Conservation (phyloP, 495 filamentous ascomycete species). For the Beverwykella pulmonaria region DNA sequence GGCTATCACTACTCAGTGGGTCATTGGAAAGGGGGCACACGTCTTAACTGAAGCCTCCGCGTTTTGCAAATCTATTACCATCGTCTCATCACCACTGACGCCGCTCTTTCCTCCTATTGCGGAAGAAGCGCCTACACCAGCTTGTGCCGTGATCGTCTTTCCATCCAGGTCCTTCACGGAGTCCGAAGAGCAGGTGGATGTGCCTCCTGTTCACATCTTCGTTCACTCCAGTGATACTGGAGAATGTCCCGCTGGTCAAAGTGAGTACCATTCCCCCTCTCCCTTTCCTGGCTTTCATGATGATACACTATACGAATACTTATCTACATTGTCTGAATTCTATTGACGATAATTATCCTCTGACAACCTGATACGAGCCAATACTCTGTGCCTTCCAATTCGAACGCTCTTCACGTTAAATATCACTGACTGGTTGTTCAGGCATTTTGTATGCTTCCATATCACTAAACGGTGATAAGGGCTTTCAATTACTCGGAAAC, state of each 20-base stretch:
- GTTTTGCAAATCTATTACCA: constrained; percentile 54
- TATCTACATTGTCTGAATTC: constrained; percentile 99
- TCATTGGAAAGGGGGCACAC: constrained; percentile 53
- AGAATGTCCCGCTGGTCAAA: constrained; percentile 82
- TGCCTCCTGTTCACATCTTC: constrained; percentile 69
- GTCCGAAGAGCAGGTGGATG: constrained; percentile 22
- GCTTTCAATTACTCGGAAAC: constrained; percentile 19
- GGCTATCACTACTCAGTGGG: constrained; percentile 56
- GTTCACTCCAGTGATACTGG: constrained; percentile 84
- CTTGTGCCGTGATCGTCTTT: constrained; percentile 74
- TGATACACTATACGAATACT: constrained; percentile 77
- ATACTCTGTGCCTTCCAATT: constrained; percentile 1
- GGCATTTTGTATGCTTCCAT: constrained; percentile 36
- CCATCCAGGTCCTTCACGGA: constrained; percentile 54
- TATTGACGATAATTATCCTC: constrained; percentile 80
- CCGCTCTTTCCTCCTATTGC: constrained; percentile 68
- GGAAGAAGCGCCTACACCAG: constrained; percentile 74
- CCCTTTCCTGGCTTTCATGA: constrained; percentile 57
- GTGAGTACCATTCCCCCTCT: constrained; percentile 63
- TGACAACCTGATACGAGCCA: constrained; percentile 80
- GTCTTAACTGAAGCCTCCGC: constrained; percentile 16
- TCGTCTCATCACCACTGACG: constrained; percentile 69
- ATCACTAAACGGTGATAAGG: constrained; percentile 10
- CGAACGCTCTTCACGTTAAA: background rate
- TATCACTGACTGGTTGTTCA: constrained; percentile 2